These are phyloP conservation scores for Debaryomyces nepalensis DNA, from an alignment of 1,139 yeast species.

Conservation along the genomic window DNA sequence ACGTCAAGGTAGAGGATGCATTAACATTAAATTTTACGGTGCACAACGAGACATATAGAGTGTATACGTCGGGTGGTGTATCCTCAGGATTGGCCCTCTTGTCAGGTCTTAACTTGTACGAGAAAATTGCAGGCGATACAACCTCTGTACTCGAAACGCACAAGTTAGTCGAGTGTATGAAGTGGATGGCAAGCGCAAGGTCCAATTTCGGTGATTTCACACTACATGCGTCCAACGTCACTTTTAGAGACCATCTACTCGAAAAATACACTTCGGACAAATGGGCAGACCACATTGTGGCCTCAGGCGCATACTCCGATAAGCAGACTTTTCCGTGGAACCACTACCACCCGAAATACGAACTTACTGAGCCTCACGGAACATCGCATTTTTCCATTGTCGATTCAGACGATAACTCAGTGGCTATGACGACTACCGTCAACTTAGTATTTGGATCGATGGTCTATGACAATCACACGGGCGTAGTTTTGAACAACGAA, in stretches of 20 bases:
- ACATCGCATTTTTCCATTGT: constrained; percentile 85
- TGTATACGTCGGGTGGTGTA: constrained; percentile 75
- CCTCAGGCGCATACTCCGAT: constrained; percentile 52
- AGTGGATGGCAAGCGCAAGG: constrained; percentile 89
- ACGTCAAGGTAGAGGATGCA: constrained; percentile 60
- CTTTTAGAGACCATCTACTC: constrained; percentile 31
- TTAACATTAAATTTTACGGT: constrained; percentile 39
- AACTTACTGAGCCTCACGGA: constrained; percentile 78
- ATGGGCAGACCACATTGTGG: constrained; percentile 60
- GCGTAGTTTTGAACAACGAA: constrained; percentile 82
- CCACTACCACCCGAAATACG: constrained; percentile 79
- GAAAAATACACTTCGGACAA: constrained; percentile 36
- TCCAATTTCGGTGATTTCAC: constrained; percentile 74
- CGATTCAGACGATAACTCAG: constrained; percentile 73
- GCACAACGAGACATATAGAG: constrained; percentile 45
- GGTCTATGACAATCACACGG: constrained; percentile 81
- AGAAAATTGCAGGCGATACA: constrained; percentile 30
- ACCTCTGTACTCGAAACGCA: constrained; percentile 54
- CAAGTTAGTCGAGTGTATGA: constrained; percentile 81
- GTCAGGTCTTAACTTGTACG: constrained; percentile 71
- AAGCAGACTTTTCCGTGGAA: constrained; percentile 66
- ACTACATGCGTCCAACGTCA: constrained; percentile 15
- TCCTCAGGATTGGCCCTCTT: constrained; percentile 84
- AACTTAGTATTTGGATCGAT: constrained; percentile 82
- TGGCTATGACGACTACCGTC: constrained; percentile 88